A percentile compares a stretch with the other conserved stretches of the same genome.
These are phyloP conservation scores for Catharanthus roseus DNA, from an alignment of 257 asterid genomes.

Conservation along the genomic window DNA sequence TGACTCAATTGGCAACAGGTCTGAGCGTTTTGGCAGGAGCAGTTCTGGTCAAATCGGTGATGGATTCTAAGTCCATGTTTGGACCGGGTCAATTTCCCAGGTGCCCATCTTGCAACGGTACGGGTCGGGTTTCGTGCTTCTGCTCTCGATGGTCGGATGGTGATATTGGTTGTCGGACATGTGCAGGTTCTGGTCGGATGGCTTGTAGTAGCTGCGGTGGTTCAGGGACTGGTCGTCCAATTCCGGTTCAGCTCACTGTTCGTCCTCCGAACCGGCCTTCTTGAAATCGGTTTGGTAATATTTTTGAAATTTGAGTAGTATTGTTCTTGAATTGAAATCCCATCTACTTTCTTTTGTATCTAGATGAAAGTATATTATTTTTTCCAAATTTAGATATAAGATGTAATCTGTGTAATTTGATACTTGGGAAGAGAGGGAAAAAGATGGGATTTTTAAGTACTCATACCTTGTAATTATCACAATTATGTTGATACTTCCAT, in stretches of 20 bases:
- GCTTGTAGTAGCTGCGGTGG: conserved; percentile 89
- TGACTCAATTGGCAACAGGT: conserved; percentile 41
- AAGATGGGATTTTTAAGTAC: background rate
- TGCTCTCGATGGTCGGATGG: conserved; percentile 97
- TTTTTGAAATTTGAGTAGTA: background rate
- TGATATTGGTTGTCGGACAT: conserved; percentile 81
- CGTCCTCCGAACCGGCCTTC: conserved; percentile 49
- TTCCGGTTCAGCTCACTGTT: conserved; percentile 72
- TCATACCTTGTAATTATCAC: conserved; percentile 14
- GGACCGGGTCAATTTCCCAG: conserved; percentile 71
- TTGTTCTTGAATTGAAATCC: background rate
- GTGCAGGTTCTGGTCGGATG: conserved; percentile 92
- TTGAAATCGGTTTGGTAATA: conserved; percentile 18
- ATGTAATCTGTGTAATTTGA: conserved; percentile 5
- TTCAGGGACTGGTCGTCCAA: conserved; percentile 80
- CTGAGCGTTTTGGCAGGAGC: conserved; percentile 43
- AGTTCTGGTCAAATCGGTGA: conserved; percentile 60
- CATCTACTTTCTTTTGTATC: conserved; percentile 3
- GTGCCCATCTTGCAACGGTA: conserved; percentile 79
- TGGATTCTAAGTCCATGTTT: conserved; percentile 47
- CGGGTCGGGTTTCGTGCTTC: conserved; percentile 77
- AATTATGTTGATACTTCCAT: background rate
- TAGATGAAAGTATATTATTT: background rate
- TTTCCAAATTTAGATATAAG: background rate
- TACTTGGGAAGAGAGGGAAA: background rate